Evolutionary conservation across 345 rosid genomes (phyloP).

Genomic region (Citrus trifoliata): DNA sequence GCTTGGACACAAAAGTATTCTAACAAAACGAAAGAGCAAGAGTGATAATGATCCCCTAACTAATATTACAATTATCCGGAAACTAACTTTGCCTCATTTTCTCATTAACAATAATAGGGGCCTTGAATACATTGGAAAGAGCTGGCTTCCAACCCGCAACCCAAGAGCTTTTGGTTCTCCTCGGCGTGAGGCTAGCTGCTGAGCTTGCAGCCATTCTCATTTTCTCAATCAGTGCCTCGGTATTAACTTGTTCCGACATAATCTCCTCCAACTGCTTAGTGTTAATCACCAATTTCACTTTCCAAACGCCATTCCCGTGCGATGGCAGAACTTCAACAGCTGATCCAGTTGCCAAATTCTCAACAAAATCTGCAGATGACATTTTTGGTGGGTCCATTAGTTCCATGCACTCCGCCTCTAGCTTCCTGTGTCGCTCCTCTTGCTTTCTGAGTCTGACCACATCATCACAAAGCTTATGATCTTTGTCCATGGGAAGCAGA

Average conservation of each 20-base stretch:
- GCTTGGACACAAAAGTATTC: neutral
- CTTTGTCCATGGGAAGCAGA: conserved; percentile 43
- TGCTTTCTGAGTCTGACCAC: neutral
- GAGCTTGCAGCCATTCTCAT: conserved; percentile 61
- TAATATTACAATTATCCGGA: neutral
- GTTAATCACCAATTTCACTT: conserved; percentile 61
- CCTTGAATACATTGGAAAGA: conserved; percentile 24
- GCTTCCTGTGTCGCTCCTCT: conserved; percentile 1
- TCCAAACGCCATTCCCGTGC: conserved; percentile 64
- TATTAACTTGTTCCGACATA: conserved; percentile 55
- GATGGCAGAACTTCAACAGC: conserved; percentile 51
- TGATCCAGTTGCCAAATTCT: conserved; percentile 20
- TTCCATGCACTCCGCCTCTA: neutral
- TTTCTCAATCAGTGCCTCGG: conserved; percentile 67
- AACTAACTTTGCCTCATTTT: neutral
- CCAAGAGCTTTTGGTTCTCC: conserved; percentile 24
- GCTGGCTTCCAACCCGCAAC: conserved; percentile 27
- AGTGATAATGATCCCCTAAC: neutral
- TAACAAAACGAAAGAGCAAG: neutral
- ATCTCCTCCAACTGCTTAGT: conserved; percentile 64
- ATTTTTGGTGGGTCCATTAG: conserved; percentile 18
- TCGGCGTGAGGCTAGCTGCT: conserved; percentile 20
- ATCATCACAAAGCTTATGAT: neutral
- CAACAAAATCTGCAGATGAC: conserved; percentile 15
- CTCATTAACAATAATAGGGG: neutral